phyloP scores from a whole-genome alignment of 495 filamentous ascomycete genomes.

The Hypoxylon rickii region DNA sequence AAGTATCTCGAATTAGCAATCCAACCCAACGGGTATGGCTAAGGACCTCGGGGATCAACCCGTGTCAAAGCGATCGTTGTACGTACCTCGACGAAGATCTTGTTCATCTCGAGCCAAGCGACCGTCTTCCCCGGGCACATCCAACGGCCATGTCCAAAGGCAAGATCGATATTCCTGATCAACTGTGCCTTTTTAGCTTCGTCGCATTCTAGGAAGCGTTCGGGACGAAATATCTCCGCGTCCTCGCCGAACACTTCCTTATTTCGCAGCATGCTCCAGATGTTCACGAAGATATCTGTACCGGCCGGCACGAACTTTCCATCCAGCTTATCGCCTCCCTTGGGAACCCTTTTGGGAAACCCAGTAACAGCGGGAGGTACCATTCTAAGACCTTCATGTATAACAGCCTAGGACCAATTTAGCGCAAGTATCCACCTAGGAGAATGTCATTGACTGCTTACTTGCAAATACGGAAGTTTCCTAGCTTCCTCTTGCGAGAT shows the following conservation, averaged over 20 bases:
- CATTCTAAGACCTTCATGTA: constrained; percentile 57
- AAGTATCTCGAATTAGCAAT: too few relatives aligned
- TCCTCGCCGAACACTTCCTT: constrained; percentile 54
- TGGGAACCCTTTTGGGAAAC: constrained; percentile 50
- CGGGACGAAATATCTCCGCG: constrained; percentile 56
- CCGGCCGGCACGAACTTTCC: constrained; percentile 57
- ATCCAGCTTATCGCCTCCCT: constrained; percentile 55
- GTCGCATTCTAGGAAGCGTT: constrained; percentile 57
- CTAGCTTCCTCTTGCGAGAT: constrained; percentile 47
- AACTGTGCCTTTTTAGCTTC: constrained; percentile 43
- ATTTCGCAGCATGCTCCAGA: constrained; percentile 39
- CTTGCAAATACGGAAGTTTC: constrained; percentile 47
- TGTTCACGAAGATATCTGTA: constrained; percentile 56
- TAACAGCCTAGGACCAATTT: constrained; percentile 46
- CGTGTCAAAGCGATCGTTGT: too few relatives aligned
- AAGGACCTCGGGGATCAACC: too few relatives aligned
- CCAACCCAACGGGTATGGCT: too few relatives aligned
- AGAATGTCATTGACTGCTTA: constrained; percentile 1
- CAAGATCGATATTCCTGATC: constrained; percentile 43
- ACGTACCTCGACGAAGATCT: constrained; percentile 61
- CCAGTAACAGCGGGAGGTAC: constrained; percentile 43
- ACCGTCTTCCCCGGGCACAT: constrained; percentile 51
- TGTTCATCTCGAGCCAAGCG: constrained; percentile 57
- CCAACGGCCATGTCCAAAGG: constrained; percentile 52
- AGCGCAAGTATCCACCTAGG: constrained; percentile 9